Percentiles rank a stretch among this genome's conserved stretches.
Evolutionary conservation across 1,284 basidiomycete species (phyloP).

Genomic region (Coniferiporia sulphurascens): DNA sequence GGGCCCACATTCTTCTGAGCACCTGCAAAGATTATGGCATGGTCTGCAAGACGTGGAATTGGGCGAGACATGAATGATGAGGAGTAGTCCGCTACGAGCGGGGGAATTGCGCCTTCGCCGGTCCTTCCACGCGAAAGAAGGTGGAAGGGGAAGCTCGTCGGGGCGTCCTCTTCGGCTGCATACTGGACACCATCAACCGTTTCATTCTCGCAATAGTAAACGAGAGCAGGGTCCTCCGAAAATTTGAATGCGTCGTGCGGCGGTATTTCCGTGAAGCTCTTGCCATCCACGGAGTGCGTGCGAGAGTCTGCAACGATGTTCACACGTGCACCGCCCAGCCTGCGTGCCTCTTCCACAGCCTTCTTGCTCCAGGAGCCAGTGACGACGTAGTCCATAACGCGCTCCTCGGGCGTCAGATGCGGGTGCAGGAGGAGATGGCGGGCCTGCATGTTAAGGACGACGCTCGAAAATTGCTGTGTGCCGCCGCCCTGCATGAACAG

Average conservation of each 20-base stretch:
- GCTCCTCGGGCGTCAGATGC: slow-evolving; percentile 46
- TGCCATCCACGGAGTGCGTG: slow-evolving; percentile 54
- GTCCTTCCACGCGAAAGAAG: slow-evolving; percentile 49
- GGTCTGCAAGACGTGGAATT: slow-evolving; percentile 82
- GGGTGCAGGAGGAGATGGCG: slow-evolving; percentile 69
- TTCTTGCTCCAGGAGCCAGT: slow-evolving; percentile 92
- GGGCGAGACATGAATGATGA: slow-evolving; percentile 97
- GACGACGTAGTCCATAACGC: slow-evolving; percentile 79
- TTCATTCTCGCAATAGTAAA: slow-evolving; percentile 99
- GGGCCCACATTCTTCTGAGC: slow-evolving; percentile 99
- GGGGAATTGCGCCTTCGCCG: slow-evolving; percentile 44
- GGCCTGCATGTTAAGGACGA: slow-evolving; percentile 85
- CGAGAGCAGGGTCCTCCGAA: slow-evolving; percentile 76
- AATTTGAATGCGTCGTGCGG: slow-evolving; percentile 72
- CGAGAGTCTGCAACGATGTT: slow-evolving; percentile 71
- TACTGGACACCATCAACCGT: slow-evolving; percentile 97
- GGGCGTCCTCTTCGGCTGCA: slow-evolving; percentile 38
- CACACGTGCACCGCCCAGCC: slow-evolving; percentile 53
- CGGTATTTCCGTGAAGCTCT: slow-evolving; percentile 80
- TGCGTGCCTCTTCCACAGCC: slow-evolving; percentile 75
- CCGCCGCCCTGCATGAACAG: slow-evolving; percentile 93
- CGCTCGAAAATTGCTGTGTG: slow-evolving; percentile 83
- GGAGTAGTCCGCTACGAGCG: slow-evolving; percentile 93
- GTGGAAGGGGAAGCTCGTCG: slow-evolving; percentile 83
- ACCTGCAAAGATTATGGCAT: slow-evolving; percentile 94